phyloP scores from a whole-genome alignment of 1,284 basidiomycete species.

The Papiliotrema laurentii region DNA sequence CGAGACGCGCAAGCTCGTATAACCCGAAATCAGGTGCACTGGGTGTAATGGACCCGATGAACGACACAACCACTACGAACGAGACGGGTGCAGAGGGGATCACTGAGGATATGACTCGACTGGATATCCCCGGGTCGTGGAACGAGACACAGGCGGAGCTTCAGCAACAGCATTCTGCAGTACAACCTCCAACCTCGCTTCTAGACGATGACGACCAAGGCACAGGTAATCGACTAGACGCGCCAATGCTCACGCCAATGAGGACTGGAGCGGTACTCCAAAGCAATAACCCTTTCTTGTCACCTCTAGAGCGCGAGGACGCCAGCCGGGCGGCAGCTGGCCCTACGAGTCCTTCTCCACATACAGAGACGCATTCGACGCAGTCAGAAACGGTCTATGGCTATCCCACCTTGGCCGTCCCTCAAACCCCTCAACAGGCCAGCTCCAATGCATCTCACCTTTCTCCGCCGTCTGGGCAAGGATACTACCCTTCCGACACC shows the following conservation, averaged over 20 bases:
- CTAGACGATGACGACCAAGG: conserved; percentile 13
- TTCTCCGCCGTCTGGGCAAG: not conserved
- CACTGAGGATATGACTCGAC: not conserved
- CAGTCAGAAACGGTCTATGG: too few relatives aligned
- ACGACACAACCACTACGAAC: not conserved
- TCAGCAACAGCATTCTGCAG: not conserved
- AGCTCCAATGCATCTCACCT: not conserved
- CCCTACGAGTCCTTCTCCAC: too few relatives aligned
- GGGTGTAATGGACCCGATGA: not conserved
- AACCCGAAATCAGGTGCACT: not conserved
- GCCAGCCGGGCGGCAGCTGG: too few relatives aligned
- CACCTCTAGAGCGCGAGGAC: conserved; percentile 65
- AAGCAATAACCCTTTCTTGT: conserved; percentile 51
- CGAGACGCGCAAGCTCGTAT: not conserved
- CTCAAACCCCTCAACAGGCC: not conserved
- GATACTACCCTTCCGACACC: not conserved
- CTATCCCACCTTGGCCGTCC: not conserved
- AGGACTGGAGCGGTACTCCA: conserved; percentile 23
- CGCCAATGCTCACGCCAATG: conserved; percentile 15
- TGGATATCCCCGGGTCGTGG: too few relatives aligned
- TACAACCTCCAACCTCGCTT: not conserved
- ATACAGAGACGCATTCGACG: too few relatives aligned
- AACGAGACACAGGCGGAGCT: not conserved
- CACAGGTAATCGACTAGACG: not conserved
- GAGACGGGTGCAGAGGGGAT: not conserved